Conservation (phyloP, 2,329 filamentous ascomycete species). For the Emericellopsis cladophorae region DNA sequence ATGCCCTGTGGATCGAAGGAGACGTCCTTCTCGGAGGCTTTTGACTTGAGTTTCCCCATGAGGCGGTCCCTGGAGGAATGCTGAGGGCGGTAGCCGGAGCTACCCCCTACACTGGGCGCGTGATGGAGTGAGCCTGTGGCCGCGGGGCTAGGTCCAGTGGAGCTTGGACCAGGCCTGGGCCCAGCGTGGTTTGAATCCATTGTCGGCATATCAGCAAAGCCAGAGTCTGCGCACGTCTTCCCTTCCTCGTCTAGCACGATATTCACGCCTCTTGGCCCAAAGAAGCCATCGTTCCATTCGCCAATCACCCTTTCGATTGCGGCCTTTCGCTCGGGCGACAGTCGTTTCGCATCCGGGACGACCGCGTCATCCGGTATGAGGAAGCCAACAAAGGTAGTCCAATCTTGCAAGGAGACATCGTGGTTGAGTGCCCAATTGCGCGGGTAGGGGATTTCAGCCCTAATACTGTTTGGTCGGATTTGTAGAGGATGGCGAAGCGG, state of each 20-base stretch:
- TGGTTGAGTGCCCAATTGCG: slow-evolving; percentile 3
- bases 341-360: slow-evolving; percentile 23
- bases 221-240: too few species aligned
- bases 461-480: slow-evolving; percentile 1
- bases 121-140: too few species aligned
- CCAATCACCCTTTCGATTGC: slow-evolving; percentile 26
- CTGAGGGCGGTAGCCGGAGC: neutral
- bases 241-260: slow-evolving; percentile 19
- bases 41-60: neutral
- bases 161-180: neutral
- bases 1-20: neutral
- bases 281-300: slow-evolving; percentile 48
- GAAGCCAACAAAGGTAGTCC: slow-evolving; percentile 46
- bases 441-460: slow-evolving; percentile 2
- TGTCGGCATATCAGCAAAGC: neutral
- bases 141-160: neutral
- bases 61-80: neutral
- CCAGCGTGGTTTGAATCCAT: neutral
- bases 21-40: neutral
- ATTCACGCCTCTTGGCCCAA: slow-evolving; percentile 32
- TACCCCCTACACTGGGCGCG: neutral
- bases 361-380: slow-evolving; percentile 35
- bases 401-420: slow-evolving; percentile 39
- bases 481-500: neutral
- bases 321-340: slow-evolving; percentile 9